Conservation (phyloP, 176 grass and related monocot species). For the Metroxylon sagu region DNA sequence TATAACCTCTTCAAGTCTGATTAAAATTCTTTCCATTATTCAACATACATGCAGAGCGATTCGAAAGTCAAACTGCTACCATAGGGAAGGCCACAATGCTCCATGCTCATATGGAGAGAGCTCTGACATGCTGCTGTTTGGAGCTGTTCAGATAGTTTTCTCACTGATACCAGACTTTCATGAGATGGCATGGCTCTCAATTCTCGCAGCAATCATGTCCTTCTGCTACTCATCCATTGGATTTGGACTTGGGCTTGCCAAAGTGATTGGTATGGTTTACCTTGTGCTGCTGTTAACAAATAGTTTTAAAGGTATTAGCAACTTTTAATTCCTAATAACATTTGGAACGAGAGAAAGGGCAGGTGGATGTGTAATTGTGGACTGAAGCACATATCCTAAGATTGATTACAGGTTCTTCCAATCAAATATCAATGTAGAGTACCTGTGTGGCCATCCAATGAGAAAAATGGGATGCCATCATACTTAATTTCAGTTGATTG, state of each 20-base stretch:
- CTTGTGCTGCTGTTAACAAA: too few species aligned
- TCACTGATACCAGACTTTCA: constrained; percentile 69
- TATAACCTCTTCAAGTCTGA: not conserved
- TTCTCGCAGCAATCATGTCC: constrained; percentile 60
- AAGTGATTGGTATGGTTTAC: constrained; percentile 35
- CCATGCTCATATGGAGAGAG: constrained; percentile 38
- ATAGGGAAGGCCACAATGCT: constrained; percentile 44
- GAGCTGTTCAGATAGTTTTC: constrained; percentile 45
- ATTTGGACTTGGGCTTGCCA: constrained; percentile 42
- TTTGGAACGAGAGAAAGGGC: too few species aligned
- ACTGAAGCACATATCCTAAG: too few species aligned
- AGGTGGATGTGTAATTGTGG: too few species aligned
- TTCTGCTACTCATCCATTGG: constrained; percentile 74
- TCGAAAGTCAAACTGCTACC: constrained; percentile 56
- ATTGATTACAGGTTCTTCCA: too few species aligned
- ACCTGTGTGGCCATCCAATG: too few species aligned
- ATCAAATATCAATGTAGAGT: too few species aligned
- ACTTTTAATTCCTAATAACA: too few species aligned
- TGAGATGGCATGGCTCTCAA: constrained; percentile 78
- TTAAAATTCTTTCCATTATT: not conserved
- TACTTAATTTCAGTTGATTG: too few species aligned
- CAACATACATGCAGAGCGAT: constrained; percentile 40
- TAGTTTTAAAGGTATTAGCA: too few species aligned
- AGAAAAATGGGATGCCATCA: too few species aligned
- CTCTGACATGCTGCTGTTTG: constrained; percentile 64